phyloP scores from a whole-genome alignment of 1,284 basidiomycete genomes.

The Prillingera fragicola region DNA sequence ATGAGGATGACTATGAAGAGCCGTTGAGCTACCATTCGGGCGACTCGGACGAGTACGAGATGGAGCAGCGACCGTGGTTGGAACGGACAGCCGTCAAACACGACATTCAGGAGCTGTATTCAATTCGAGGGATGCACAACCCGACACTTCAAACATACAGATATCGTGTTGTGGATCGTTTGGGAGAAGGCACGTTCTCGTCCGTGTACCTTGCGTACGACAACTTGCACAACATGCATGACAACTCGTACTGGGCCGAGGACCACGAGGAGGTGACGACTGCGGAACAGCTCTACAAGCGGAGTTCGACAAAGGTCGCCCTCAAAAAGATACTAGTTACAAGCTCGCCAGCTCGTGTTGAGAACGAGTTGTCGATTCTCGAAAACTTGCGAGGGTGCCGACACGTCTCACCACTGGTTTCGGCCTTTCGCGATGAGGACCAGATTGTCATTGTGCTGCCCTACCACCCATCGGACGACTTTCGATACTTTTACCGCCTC shows the following conservation, averaged over 20 bases:
- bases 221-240: slow-evolving; percentile 64
- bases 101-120: slow-evolving; percentile 60
- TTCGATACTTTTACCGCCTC: slow-evolving; percentile 55
- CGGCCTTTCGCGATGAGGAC: slow-evolving; percentile 84
- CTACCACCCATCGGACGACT: slow-evolving; percentile 87
- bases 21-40: slow-evolving; percentile 39
- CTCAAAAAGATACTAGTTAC: slow-evolving; percentile 97
- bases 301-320: slow-evolving; percentile 61
- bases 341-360: slow-evolving; percentile 83
- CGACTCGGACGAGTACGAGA: slow-evolving; percentile 44
- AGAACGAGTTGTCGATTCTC: slow-evolving; percentile 92
- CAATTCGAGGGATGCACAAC: slow-evolving; percentile 13
- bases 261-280: slow-evolving; percentile 49
- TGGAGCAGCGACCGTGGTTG: slow-evolving; percentile 52
- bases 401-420: slow-evolving; percentile 86
- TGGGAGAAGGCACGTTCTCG: slow-evolving; percentile 95
- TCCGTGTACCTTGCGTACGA: slow-evolving; percentile 97
- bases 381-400: slow-evolving; percentile 67
- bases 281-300: slow-evolving; percentile 3
- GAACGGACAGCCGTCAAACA: slow-evolving; percentile 68
- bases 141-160: slow-evolving; percentile 30
- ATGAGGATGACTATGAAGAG: slow-evolving; percentile 14
- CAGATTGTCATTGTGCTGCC: slow-evolving; percentile 95
- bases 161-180: slow-evolving; percentile 80
- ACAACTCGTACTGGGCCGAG: slow-evolving; percentile 76